Evolutionary conservation across 352 stramenopile species (phyloP).

Genomic region (Phytopythium mirpurense): DNA sequence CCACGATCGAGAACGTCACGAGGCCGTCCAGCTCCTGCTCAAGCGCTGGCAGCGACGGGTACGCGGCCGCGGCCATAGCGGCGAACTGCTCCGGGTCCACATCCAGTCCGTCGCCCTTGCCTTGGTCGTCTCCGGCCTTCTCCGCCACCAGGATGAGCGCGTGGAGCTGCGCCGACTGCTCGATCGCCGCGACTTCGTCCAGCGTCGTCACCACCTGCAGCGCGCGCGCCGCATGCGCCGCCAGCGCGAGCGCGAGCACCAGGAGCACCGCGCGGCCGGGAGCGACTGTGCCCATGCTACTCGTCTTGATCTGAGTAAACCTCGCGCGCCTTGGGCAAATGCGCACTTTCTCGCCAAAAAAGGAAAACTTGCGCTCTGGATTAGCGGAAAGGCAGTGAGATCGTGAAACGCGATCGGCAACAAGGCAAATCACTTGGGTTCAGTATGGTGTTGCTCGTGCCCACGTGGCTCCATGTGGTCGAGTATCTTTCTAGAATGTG

Average conservation of each 20-base stretch:
- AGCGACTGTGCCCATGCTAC: neutral
- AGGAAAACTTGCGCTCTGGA: neutral
- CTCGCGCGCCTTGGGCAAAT: neutral
- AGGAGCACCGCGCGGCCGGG: neutral
- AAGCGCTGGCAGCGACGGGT: constrained; percentile 28
- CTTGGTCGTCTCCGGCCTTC: constrained; percentile 9
- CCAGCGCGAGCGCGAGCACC: constrained; percentile 5
- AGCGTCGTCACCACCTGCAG: constrained; percentile 21
- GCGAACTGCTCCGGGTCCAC: constrained; percentile 10
- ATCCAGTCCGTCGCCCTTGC: neutral
- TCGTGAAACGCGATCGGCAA: neutral
- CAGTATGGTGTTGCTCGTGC: neutral
- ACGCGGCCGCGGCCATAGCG: constrained; percentile 24
- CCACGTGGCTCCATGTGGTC: neutral
- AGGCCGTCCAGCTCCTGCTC: constrained; percentile 40
- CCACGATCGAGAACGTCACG: constrained; percentile 37
- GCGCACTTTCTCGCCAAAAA: neutral
- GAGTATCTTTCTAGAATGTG: constrained; percentile 1
- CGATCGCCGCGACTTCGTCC: constrained; percentile 18
- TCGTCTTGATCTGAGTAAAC: neutral
- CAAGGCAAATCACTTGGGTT: neutral
- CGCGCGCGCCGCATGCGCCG: constrained; percentile 6
- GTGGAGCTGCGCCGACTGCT: constrained; percentile 25
- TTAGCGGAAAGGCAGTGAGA: neutral
- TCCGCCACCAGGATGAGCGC: constrained; percentile 25